Conservation (phyloP, 2,329 filamentous ascomycete genomes). For the Neodidymelliopsis sp. region DNA sequence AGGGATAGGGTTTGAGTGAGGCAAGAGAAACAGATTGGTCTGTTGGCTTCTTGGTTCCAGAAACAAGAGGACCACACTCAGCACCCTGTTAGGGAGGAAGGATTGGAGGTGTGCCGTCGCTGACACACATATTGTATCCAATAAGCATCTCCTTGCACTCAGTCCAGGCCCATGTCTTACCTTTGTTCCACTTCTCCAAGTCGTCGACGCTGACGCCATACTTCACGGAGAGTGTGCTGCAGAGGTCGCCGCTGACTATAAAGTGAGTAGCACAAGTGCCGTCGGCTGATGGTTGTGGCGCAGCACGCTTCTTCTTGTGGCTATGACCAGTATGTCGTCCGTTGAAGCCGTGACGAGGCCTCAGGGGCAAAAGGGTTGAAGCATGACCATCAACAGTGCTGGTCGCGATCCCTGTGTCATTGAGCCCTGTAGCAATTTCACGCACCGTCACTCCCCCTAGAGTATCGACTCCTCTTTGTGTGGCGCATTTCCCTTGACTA, state of each 20-base stretch:
- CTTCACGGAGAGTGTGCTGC: slow-evolving; percentile 41
- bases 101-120: slow-evolving; percentile 47
- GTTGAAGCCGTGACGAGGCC: slow-evolving; percentile 7
- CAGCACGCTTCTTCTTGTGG: slow-evolving; percentile 42
- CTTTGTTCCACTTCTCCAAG: slow-evolving; percentile 52
- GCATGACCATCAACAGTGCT: too few relatives aligned
- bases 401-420: slow-evolving; percentile 16
- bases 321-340: slow-evolving; percentile 15
- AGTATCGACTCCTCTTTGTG: background rate
- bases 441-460: background rate
- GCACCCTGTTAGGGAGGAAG: slow-evolving; percentile 49
- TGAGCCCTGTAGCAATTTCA: slow-evolving; percentile 13
- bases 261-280: slow-evolving; percentile 51
- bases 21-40: slow-evolving; percentile 25
- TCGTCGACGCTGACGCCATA: slow-evolving; percentile 49
- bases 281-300: slow-evolving; percentile 38
- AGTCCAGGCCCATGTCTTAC: slow-evolving; percentile 55
- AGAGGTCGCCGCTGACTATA: slow-evolving; percentile 47
- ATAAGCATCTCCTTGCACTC: slow-evolving; percentile 48
- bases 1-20: slow-evolving; percentile 22
- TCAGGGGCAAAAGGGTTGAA: slow-evolving; percentile 11
- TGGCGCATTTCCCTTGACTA: background rate
- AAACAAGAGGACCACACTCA: slow-evolving; percentile 57
- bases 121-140: slow-evolving; percentile 51
- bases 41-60: slow-evolving; percentile 41